Evolutionary conservation across 2,329 filamentous ascomycete species (phyloP), one percentile per base, ranked within the genome.

Genomic region (Exophiala spinifera): DNA sequence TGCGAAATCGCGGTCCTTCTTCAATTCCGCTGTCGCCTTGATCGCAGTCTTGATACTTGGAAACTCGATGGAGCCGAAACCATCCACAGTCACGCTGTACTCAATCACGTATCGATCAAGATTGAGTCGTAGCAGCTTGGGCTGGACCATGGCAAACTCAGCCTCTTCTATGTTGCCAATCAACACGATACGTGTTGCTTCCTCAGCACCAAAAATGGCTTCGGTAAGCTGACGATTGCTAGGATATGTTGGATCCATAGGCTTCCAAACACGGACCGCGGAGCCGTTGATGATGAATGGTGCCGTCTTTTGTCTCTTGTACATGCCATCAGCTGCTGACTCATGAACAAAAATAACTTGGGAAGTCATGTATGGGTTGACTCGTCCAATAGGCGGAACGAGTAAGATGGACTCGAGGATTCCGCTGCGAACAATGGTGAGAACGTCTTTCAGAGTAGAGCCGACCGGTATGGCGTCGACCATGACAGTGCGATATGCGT

Each of bases 401-500:
- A 63, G 46, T 49, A 63, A 49, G 23, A 64, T 52, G 7, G 59
- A 62, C 44, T 64, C 59, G 10, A 63, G 6, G 6, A 57, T 33
- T 20, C 62, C 62, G 21, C 61, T 57, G 39, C 49, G 53, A 36
- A 62, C 49, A 8, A 57, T 31, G 10, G 15, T 42, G 10, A 64
- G 56, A 20, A 63, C 49, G 20, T 63, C 61, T 21, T 51, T 39
- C 17, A 51, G 42, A 20, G 53, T 55, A 23, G 57, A 57, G 21
- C 49, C 54, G 2, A 55, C 23, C 3, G 62, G 62, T 47, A 64
- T 64, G 21, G 51, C 45, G 36, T 64, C 59, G 15, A 64, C 54
- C 62, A 63, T 63, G 45, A 64, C 61, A 15, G 62, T 64, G 19
- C 62, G 62, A 50, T 57, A 63, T 10, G 55, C 40, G 33, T 64